These are phyloP conservation scores for Pseudogymnoascus sp. DNA, from an alignment of 2,329 filamentous ascomycete species.

Conservation along the genomic window DNA sequence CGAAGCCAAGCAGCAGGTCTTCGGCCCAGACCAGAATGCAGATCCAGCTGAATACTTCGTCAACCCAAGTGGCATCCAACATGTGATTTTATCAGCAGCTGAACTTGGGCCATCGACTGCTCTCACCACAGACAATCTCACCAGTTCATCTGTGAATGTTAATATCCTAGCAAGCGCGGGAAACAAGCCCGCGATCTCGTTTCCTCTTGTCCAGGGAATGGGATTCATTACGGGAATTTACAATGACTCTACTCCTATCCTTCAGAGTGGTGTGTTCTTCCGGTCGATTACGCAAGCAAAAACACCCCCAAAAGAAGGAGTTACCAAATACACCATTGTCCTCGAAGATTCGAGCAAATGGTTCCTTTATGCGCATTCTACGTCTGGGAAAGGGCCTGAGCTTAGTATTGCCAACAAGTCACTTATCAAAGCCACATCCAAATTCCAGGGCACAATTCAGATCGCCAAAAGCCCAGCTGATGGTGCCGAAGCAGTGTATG, in stretches of 20 bases:
- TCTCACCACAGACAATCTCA: constrained; percentile 45
- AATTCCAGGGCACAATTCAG: constrained; percentile 73
- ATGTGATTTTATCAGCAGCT: constrained; percentile 66
- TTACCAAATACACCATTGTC: constrained; percentile 66
- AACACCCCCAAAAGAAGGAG: constrained; percentile 49
- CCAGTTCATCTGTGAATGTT: constrained; percentile 54
- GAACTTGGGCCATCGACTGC: constrained; percentile 58
- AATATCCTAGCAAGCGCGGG: constrained; percentile 51
- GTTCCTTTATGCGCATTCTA: constrained; percentile 68
- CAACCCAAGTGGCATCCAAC: constrained; percentile 75
- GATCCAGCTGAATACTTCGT: constrained; percentile 63
- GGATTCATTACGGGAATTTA: constrained; percentile 76
- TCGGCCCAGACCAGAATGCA: constrained; percentile 47
- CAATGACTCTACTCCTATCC: constrained; percentile 56
- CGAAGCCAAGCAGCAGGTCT: constrained; percentile 57
- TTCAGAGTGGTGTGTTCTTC: constrained; percentile 71
- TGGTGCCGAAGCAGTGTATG: constrained; percentile 59
- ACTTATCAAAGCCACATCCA: constrained; percentile 52
- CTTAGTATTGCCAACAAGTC: constrained; percentile 60
- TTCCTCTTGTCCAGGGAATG: constrained; percentile 85
- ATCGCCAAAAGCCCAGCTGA: constrained; percentile 64
- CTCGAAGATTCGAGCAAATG: constrained; percentile 67
- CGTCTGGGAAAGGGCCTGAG: constrained; percentile 50
- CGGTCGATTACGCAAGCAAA: constrained; percentile 51
- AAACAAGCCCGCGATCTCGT: constrained; percentile 54